Evolutionary conservation across 1,139 yeast species (phyloP), one percentile per base, ranked within the genome.

Genomic region (Lodderomyces elongisporus): DNA sequence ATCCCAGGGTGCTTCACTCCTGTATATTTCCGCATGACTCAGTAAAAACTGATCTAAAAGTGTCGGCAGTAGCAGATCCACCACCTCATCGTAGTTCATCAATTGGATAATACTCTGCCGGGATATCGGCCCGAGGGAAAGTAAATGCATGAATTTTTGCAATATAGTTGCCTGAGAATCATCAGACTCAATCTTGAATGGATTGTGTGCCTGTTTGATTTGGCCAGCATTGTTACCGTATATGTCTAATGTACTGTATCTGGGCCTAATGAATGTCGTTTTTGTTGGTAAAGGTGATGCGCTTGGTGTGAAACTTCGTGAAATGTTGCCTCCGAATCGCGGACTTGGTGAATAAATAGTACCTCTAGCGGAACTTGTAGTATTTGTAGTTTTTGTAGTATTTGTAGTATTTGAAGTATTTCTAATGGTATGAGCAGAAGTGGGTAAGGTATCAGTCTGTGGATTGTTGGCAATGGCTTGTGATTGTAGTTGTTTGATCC

Each of bases 81-180:
- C 41, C 34, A 21, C 26, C 31, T 37, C 12, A 37, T 30, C 55
- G 36, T 3, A 43, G 35, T 29, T 40, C 45, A 35, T 14, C 14
- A 36, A 18, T 7, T 32, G 18, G 10, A 22, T 14, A n/a, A 41
- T 40, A 28, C 35, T 34, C 4, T 17, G 7, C 9, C 25, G 21
- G 7, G 63, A 46, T 24, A 55, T 51, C 7, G 74, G 74, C 7
- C 73, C 74, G 31, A 67, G 51, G 13, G 72, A 66, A 34, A 64
- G 31, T 38, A 60, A 52, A 32, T 57, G 52, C 14, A 65, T 41
- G 37, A 66, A 59, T 39, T 64, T 65, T 31, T 38, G 30, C 9
- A 45, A 21, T 5, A 50, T 34, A n/a, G 41, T 49, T 8, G 45
- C 32, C 10, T 41, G 36, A 3, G 59, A 31, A 37, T 64, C 70